phyloP scores from a whole-genome alignment of 2,329 filamentous ascomycete species.

The Trichoderma sp. region DNA sequence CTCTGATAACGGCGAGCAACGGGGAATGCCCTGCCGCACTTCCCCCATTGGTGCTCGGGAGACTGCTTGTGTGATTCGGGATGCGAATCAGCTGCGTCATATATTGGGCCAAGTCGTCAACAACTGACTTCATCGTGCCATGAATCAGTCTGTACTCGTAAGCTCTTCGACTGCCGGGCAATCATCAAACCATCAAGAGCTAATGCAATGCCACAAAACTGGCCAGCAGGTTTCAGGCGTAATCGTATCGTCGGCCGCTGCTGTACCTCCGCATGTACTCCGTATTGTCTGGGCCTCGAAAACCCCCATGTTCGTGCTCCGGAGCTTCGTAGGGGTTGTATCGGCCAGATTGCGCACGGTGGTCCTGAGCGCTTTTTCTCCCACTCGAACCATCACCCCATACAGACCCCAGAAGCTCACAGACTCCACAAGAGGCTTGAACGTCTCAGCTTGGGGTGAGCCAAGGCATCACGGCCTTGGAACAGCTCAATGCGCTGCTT shows the following conservation, averaged over 20 bases:
- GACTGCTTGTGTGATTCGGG: not conserved
- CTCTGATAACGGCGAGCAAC: slow-evolving; percentile 7
- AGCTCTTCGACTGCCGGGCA: not conserved
- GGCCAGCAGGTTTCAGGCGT: not conserved
- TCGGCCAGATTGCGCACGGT: slow-evolving; percentile 19
- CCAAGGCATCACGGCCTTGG: slow-evolving; percentile 17
- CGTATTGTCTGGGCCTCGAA: not conserved
- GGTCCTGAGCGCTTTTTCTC: slow-evolving; percentile 23
- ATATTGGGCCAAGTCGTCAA: not conserved
- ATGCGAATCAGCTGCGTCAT: slow-evolving; percentile 8
- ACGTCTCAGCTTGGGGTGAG: slow-evolving; percentile 23
- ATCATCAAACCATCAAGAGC: not conserved
- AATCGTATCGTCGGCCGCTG: slow-evolving; percentile 14
- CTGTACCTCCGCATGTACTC: not conserved
- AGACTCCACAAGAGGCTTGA: slow-evolving; percentile 19
- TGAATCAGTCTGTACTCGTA: slow-evolving; percentile 1
- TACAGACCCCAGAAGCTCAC: slow-evolving; percentile 12
- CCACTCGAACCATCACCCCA: slow-evolving; percentile 26
- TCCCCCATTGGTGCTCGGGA: not conserved
- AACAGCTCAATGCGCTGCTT: slow-evolving; percentile 15
- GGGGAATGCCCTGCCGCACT: not conserved
- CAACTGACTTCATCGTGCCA: slow-evolving; percentile 3
- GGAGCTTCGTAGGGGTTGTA: not conserved
- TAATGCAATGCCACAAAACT: not conserved
- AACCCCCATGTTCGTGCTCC: slow-evolving; percentile 10